Evolutionary conservation across 2,329 filamentous ascomycete genomes (phyloP), one percentile per base, ranked within the genome.

Genomic region (Calonectria montana): DNA sequence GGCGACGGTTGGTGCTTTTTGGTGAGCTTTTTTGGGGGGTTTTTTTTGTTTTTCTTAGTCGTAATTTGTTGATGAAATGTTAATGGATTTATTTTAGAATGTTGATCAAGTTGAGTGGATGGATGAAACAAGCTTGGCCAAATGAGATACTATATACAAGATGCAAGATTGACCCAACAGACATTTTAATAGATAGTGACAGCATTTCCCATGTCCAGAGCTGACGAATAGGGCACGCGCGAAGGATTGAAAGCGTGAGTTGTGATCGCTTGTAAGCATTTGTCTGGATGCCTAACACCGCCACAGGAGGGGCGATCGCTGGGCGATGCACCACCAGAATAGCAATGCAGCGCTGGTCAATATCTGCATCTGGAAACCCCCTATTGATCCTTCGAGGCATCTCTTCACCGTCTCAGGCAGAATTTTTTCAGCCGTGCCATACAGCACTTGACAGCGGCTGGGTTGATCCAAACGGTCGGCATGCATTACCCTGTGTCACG

Each of bases 281-380:
- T 39, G 53, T 39, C 39, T 31, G 39, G 57, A 13, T 62, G 57
- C 57, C 57, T 62, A 31, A 31, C 57, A 45, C 57, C 18, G 57
- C 57, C 57, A 62, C 57, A 62, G 3, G 39, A 45, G 57, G 53
- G 31, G 53, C 15, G n/a, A 13, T 35, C 8, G 21, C 31, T 16
- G 53, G 53, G 53, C 53, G 18, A 59, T 39, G 53, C 53, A 59
- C 31, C 53, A 39, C 53, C 39, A 15, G 53, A 59, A 59, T 59
- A 59, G 53, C 31, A 59, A 39, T 31, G 31, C 31, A 18, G 29
- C 15, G 53, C 21, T 9, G 31, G 37, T 59, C 53, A 41, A 59
- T 37, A 13, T 39, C 53, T 59, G 53, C 12, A 59, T 59, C 35
- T 37, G 53, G 53, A 59, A 59, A 35, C 31, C 21, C 21, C 48